These are phyloP conservation scores for Artemisia argyi DNA, from an alignment of 129 eudicot species.

Conservation along the genomic window DNA sequence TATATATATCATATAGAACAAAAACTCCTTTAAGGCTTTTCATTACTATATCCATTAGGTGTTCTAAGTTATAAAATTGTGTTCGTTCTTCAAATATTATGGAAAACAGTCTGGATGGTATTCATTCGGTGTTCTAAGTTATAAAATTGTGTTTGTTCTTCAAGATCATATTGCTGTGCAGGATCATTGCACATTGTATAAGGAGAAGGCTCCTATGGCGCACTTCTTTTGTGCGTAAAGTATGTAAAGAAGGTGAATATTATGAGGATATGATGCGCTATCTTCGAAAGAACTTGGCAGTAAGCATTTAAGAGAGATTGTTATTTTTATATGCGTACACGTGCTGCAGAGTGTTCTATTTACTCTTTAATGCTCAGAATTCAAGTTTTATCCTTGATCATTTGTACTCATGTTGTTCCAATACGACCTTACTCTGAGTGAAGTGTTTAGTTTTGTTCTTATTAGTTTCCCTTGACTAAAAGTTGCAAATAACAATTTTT, in stretches of 20 bases:
- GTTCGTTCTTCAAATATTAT: not conserved
- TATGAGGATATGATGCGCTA: conserved; percentile 98
- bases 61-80: conserved; percentile 6
- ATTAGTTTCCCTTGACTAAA: conserved; percentile 14
- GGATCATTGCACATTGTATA: conserved; percentile 86
- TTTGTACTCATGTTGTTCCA: conserved; percentile 1
- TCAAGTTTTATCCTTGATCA: not conserved
- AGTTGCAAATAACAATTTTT: conserved; percentile 20
- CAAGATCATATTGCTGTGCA: conserved; percentile 30
- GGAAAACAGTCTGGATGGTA: not conserved
- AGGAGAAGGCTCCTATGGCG: conserved; percentile 90
- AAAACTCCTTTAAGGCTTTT: not conserved
- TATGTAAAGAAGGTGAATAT: conserved; percentile 86
- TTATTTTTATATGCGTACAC: too few relatives aligned
- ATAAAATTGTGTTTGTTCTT: not conserved
- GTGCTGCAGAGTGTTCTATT: too few relatives aligned
- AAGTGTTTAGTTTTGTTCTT: not conserved
- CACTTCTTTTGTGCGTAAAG: conserved; percentile 88
- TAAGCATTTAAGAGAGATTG: conserved; percentile 33
- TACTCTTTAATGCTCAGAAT: too few relatives aligned
- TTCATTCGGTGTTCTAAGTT: not conserved
- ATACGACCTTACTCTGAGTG: not conserved
- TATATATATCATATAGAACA: not conserved
- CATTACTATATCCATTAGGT: not conserved
- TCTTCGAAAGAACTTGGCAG: conserved; percentile 85